These are phyloP conservation scores for Bipolaris zeicola DNA, from an alignment of 2,329 filamentous ascomycete genomes.

Conservation along the genomic window DNA sequence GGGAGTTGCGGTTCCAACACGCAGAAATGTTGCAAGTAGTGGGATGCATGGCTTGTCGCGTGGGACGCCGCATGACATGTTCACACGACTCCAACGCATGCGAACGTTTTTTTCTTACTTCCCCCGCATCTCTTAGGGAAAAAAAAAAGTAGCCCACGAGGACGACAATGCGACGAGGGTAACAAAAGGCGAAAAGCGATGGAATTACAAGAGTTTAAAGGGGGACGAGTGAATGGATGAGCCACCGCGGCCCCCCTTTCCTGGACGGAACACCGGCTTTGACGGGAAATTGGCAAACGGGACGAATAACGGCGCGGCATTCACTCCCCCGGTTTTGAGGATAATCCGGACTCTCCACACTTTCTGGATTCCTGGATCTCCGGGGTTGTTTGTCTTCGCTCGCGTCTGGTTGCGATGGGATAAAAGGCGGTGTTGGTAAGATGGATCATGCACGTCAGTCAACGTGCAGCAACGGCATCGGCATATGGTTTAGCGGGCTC, in stretches of 20 bases:
- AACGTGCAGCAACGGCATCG: constrained; percentile 12
- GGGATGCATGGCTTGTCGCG: neutral
- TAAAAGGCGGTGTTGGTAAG: constrained; percentile 1
- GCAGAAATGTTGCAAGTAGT: constrained; percentile 3
- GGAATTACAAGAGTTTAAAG: neutral
- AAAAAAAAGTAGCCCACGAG: too few relatives aligned
- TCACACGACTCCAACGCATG: neutral
- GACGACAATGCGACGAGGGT: neutral
- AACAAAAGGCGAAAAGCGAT: neutral
- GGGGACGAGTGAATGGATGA: neutral
- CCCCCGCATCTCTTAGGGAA: neutral
- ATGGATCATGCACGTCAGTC: constrained; percentile 14
- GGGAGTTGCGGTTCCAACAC: constrained; percentile 7
- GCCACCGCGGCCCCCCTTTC: constrained; percentile 16
- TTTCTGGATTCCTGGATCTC: neutral
- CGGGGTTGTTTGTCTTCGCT: neutral
- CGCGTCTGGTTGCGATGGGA: constrained; percentile 1
- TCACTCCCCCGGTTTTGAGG: neutral
- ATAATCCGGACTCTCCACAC: neutral
- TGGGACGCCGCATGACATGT: constrained; percentile 3
- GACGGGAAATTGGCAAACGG: constrained; percentile 16
- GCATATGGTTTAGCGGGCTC: constrained; percentile 10
- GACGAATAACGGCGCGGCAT: constrained; percentile 6
- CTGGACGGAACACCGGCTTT: constrained; percentile 11
- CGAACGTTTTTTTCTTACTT: too few relatives aligned